Percentiles rank a stretch among this genome's conserved stretches.
phyloP scores from a whole-genome alignment of 306 rosid genomes.

The Heteromeles arbutifolia region DNA sequence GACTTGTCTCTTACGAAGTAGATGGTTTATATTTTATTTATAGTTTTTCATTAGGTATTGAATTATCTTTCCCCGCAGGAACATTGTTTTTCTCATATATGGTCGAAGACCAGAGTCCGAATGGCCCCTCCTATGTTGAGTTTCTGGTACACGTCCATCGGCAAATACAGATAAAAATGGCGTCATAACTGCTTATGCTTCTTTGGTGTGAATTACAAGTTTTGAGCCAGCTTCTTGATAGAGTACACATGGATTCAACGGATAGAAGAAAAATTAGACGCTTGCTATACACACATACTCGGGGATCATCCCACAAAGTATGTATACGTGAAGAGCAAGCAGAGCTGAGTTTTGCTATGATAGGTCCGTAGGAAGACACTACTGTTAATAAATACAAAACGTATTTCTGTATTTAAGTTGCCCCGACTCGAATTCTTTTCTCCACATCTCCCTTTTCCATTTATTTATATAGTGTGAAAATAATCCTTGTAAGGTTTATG shows the following conservation, averaged over 20 bases:
- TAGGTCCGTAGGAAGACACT: constrained; percentile 4
- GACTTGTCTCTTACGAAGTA: too few relatives aligned
- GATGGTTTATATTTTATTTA: too few relatives aligned
- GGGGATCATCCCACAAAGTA: not conserved
- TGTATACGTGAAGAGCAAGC: constrained; percentile 2
- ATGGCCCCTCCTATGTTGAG: constrained; percentile 86
- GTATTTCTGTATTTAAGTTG: too few relatives aligned
- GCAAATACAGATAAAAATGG: constrained; percentile 90
- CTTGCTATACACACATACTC: not conserved
- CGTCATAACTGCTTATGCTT: constrained; percentile 30
- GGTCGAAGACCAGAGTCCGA: constrained; percentile 82
- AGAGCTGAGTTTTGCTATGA: constrained; percentile 15
- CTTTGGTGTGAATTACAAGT: not conserved
- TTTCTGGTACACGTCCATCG: constrained; percentile 88
- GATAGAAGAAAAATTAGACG: not conserved
- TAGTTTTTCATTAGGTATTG: not conserved
- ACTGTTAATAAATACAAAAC: not conserved
- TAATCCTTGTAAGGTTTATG: not conserved
- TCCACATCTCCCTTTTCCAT: not conserved
- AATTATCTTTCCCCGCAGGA: constrained; percentile 41
- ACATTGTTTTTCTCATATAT: constrained; percentile 67
- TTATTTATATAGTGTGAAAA: not conserved
- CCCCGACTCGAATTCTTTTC: not conserved
- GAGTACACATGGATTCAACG: not conserved
- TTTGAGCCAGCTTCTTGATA: not conserved